Evolutionary conservation across 768 basidiomycete species (phyloP).

Genomic region (Termitomyces sp.): DNA sequence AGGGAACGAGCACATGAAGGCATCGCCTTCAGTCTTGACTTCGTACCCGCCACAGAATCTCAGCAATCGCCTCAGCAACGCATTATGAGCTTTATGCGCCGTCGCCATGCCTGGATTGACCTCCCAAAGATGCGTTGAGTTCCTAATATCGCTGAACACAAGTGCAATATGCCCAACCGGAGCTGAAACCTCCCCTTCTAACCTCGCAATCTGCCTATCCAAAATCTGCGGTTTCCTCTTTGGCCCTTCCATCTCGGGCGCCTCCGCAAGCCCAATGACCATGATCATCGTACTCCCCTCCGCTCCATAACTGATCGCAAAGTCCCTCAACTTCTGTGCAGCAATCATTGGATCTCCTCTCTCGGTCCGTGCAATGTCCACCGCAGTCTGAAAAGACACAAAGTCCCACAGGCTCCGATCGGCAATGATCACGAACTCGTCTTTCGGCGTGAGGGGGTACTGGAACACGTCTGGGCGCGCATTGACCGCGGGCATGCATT

Average conservation of each 20-base stretch:
- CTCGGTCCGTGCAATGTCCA: conserved; percentile 87
- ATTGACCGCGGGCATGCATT: conserved; percentile 85
- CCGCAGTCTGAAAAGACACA: conserved; percentile 91
- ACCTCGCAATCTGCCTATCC: conserved; percentile 54
- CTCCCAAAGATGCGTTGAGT: conserved; percentile 97
- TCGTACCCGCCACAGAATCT: conserved; percentile 94
- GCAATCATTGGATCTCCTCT: conserved; percentile 65
- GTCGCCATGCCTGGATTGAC: conserved; percentile 92
- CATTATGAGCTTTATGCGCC: conserved; percentile 89
- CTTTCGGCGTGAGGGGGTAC: conserved; percentile 69
- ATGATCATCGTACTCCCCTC: conserved; percentile 96
- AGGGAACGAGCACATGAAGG: conserved; percentile 98
- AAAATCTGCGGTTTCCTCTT: conserved; percentile 47
- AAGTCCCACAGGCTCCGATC: conserved; percentile 93
- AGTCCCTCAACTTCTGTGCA: conserved; percentile 93
- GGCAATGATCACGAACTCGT: conserved; percentile 95
- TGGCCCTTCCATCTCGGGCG: conserved; percentile 47
- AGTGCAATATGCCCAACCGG: conserved; percentile 86
- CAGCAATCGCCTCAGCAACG: conserved; percentile 75
- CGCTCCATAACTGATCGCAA: conserved; percentile 95
- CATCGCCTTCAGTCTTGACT: conserved; percentile 99
- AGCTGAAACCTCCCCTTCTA: conserved; percentile 76
- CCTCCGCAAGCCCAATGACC: conserved; percentile 81
- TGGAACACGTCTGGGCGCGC: conserved; percentile 75
- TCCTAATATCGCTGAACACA: conserved; percentile 97